Conservation (phyloP, 768 basidiomycete species). For the Leccinum disarticulatum region DNA sequence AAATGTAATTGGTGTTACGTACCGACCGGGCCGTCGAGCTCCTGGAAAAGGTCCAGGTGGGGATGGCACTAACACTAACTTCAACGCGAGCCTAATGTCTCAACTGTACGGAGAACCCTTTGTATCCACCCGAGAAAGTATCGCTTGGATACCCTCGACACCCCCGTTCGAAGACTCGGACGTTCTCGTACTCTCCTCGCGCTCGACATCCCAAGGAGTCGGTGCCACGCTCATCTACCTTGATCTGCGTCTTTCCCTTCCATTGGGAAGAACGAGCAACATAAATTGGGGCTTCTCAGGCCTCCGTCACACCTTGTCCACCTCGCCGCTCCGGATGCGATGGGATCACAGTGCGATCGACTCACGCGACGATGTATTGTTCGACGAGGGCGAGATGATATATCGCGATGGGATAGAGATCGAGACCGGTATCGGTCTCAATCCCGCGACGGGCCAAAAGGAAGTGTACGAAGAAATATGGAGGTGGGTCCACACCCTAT, state of each 20-base stretch:
- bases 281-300: conserved; percentile 28
- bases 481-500: conserved; percentile 9
- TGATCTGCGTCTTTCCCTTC: conserved; percentile 28
- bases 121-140: conserved; percentile 22
- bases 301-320: conserved; percentile 22
- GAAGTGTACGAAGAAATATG: conserved; percentile 25
- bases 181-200: conserved; percentile 30
- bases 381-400: conserved; percentile 22
- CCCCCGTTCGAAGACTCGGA: conserved; percentile 26
- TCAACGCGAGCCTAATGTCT: not conserved
- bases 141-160: conserved; percentile 21
- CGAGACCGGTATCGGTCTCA: conserved; percentile 24
- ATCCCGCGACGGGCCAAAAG: conserved; percentile 22
- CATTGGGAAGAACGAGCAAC: conserved; percentile 14
- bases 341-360: conserved; percentile 25
- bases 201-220: conserved; percentile 19
- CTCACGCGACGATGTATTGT: conserved; percentile 13
- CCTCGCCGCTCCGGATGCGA: conserved; percentile 12
- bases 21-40: no score
- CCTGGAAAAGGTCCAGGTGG: no score
- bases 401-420: conserved; percentile 24
- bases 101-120: conserved; percentile 19
- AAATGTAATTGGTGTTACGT: no score
- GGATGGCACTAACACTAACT: no score
- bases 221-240: conserved; percentile 24